Evolutionary conservation across 495 filamentous ascomycete species (phyloP).

Genomic region (Neurospora sublineolata): DNA sequence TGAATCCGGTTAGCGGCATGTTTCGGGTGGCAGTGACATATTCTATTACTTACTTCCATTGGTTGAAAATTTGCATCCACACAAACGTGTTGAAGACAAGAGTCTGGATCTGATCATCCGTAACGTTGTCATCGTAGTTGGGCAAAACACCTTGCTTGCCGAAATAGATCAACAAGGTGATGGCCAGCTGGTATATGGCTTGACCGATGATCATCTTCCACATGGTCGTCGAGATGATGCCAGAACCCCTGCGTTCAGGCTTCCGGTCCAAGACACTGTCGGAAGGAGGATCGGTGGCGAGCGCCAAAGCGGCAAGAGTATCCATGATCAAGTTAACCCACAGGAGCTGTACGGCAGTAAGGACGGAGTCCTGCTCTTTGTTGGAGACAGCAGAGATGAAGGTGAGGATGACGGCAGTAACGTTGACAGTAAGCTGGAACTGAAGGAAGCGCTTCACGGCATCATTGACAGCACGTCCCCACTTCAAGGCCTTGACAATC

Average conservation of each 20-base stretch:
- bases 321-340: slow-evolving; percentile 97
- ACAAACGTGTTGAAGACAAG: slow-evolving; percentile 91
- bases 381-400: slow-evolving; percentile 75
- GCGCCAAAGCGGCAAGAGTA: slow-evolving; percentile 74
- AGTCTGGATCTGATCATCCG: slow-evolving; percentile 45
- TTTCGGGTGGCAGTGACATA: background rate
- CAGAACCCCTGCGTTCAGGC: slow-evolving; percentile 66
- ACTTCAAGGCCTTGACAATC: slow-evolving; percentile 80
- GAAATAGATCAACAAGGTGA: slow-evolving; percentile 74
- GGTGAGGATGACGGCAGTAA: slow-evolving; percentile 73
- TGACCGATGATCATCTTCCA: slow-evolving; percentile 95
- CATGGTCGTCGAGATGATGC: slow-evolving; percentile 75
- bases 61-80: slow-evolving; percentile 96
- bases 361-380: slow-evolving; percentile 51
- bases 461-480: slow-evolving; percentile 85
- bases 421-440: slow-evolving; percentile 87
- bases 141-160: slow-evolving; percentile 52
- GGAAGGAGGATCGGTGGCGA: slow-evolving; percentile 76
- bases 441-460: slow-evolving; percentile 84
- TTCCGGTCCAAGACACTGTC: slow-evolving; percentile 70
- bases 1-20: slow-evolving; percentile 7
- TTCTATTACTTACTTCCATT: slow-evolving; percentile 60
- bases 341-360: slow-evolving; percentile 76
- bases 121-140: slow-evolving; percentile 15
- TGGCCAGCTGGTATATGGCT: slow-evolving; percentile 65